Evolutionary conservation across 345 rosid species (phyloP), one percentile per base, ranked within the genome.

Genomic region (Abelmoschus esculentus): DNA sequence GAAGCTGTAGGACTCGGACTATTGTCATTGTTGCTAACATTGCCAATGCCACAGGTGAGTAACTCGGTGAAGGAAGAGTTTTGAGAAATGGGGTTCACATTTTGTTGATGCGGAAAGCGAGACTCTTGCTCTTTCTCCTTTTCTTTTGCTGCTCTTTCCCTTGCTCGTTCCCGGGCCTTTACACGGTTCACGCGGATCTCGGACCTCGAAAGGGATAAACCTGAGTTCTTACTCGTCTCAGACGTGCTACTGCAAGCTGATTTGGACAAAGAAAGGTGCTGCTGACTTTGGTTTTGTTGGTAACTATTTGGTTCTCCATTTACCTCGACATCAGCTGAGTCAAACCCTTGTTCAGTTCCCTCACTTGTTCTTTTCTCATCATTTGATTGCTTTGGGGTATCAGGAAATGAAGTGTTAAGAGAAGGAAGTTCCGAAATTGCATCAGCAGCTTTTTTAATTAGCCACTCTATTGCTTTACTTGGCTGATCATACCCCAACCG

Each of bases 401-500:
- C 87, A 3, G 91, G 87, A 42, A 95, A 90, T 6, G 86, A 54
- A 67, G 81, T 73, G 68, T 80, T 87, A 19, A 95, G 90, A 0
- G 91, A 80, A 73, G 99, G 98, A 61, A 95, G 96, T 84, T 89
- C 98, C 0, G 90, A 67, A 15, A 95, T 91, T 7, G 99, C 74
- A 26, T 91, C 93, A 6, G 89, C 80, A 0, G 99, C 96, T 0
- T 92, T 90, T 77, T 90, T 89, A 70, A 95, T 91, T 18, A 95
- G 52, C 99, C 99, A 95, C 32, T 91, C 99, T 1, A 95, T 90
- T 0, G 98, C 99, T 81, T 95, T 95, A 69, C 99, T 95, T 0
- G 99, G 99, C 79, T 91, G 99, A 76, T 95, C 97, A 61, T 82
- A 89, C 9, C 99, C 99, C 81, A 95, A 71, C 62, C 99, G 85